Conservation (phyloP, 176 grass and related monocot species). For the Sorghum bicolor region DNA sequence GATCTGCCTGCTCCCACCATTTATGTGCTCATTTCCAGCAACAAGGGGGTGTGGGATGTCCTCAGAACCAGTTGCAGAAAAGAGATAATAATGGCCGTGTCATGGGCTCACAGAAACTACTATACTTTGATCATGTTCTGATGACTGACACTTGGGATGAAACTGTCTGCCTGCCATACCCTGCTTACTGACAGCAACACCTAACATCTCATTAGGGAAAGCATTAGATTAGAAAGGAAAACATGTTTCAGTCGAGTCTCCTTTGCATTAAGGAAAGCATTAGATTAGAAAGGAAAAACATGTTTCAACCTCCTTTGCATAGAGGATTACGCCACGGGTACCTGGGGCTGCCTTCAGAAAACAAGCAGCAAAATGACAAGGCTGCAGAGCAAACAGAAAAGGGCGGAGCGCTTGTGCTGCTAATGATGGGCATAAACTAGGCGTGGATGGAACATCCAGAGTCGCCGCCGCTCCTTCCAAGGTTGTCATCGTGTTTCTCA, state of each 20-base stretch:
- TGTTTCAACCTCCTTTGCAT: neutral
- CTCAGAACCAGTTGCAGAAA: neutral
- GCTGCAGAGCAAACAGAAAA: slow-evolving; percentile 15
- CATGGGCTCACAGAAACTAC: no score
- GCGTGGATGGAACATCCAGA: slow-evolving; percentile 42
- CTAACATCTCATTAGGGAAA: neutral
- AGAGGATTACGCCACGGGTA: neutral
- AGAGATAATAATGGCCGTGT: neutral
- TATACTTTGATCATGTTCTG: neutral
- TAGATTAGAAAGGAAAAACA: neutral
- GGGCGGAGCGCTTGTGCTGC: neutral
- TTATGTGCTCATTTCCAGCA: slow-evolving; percentile 37
- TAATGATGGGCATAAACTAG: slow-evolving; percentile 47
- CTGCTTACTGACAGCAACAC: neutral
- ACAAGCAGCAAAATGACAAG: slow-evolving; percentile 34
- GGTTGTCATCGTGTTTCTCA: slow-evolving; percentile 20
- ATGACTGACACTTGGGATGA: neutral
- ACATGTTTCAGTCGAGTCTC: neutral
- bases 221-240: neutral
- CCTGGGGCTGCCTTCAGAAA: slow-evolving; percentile 1
- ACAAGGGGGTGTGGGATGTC: neutral
- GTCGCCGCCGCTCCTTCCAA: slow-evolving; percentile 22
- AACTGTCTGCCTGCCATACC: neutral
- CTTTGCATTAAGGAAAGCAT: neutral
- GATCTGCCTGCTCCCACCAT: neutral